Percentiles rank a stretch among this genome's conserved stretches.
phyloP scores from a whole-genome alignment of 2,329 filamentous ascomycete genomes.

The Ophiostoma quercus region DNA sequence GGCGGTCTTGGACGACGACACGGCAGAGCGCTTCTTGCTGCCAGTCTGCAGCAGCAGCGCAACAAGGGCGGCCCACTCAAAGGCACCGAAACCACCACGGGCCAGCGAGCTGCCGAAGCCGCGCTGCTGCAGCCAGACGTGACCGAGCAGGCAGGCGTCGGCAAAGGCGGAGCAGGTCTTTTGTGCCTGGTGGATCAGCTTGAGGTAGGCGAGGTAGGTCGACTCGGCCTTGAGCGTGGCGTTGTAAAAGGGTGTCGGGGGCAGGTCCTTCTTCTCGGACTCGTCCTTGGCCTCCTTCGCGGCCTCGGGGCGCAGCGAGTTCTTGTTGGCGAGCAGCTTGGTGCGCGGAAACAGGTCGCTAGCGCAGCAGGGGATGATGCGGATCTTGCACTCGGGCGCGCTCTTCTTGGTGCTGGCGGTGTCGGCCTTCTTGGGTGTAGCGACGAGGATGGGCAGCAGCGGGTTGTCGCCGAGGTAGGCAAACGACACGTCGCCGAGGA shows the following conservation, averaged over 20 bases:
- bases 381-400: constrained; percentile 49
- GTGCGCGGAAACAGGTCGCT: constrained; percentile 62
- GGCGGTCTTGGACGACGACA: constrained; percentile 32
- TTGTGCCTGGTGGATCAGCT: constrained; percentile 63
- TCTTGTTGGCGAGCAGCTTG: constrained; percentile 66
- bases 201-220: constrained; percentile 67
- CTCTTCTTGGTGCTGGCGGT: constrained; percentile 23
- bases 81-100: constrained; percentile 81
- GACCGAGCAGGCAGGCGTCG: constrained; percentile 80
- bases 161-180: constrained; percentile 67
- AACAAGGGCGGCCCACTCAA: constrained; percentile 81
- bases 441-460: constrained; percentile 63
- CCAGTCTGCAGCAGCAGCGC: constrained; percentile 77
- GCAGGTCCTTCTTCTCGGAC: constrained; percentile 29
- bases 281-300: constrained; percentile 36
- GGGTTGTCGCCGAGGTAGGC: constrained; percentile 66
- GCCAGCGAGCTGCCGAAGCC: constrained; percentile 67
- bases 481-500: constrained; percentile 57
- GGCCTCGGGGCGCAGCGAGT: constrained; percentile 59
- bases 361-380: constrained; percentile 68
- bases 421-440: constrained; percentile 29
- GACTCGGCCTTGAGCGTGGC: constrained; percentile 74
- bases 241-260: constrained; percentile 81
- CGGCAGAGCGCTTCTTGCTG: constrained; percentile 40
- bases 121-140: constrained; percentile 83